Evolutionary conservation across 1,139 yeast species (phyloP), one percentile per base, ranked within the genome.

Genomic region (Geotrichum candidum): DNA sequence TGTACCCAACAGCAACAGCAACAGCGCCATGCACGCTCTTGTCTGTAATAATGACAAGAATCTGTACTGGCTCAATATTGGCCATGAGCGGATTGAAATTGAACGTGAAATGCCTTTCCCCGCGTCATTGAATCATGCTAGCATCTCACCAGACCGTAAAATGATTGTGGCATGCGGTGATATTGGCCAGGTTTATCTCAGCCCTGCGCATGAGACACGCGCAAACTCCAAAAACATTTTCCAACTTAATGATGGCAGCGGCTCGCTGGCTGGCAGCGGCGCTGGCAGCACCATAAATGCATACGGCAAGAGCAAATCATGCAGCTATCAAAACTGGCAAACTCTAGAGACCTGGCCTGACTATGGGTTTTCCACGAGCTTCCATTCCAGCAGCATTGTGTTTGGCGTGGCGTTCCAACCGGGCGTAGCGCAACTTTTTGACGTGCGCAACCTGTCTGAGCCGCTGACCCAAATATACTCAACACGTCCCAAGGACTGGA

Each of bases 351-450:
- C 92, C 0, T 74, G 78, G 11, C 86, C 88, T 61, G 96, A 88
- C 67, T 83, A 87, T 60, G 97, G 97, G 3, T 90, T 91, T 71
- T 90, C 96, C 2, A 84, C 90, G 0, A 83, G 88, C n/a, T 90
- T 86, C 74, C 86, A 87, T 66, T 81, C 87, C 23, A 84, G 87
- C 58, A 96, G 94, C 23, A 69, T 81, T 63, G 80, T 85, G 67
- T 88, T 91, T 73, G 86, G 96, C 1, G 84, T 90, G 0, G 86
- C 92, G 29, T 90, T 90, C 72, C 96, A 91, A 74, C 91, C 88
- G 70, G 97, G 98, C 7, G 77, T 84, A 45, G 87, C 95, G 65
- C 77, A 86, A 65, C 75, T 91, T 25, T 91, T 86, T 72, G 98
- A 91, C 73, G 73, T 88, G 25, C 77, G 98, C 66, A 86, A 86